Evolutionary conservation across 257 asterid species (phyloP).

Genomic region (Fraxinus americana): DNA sequence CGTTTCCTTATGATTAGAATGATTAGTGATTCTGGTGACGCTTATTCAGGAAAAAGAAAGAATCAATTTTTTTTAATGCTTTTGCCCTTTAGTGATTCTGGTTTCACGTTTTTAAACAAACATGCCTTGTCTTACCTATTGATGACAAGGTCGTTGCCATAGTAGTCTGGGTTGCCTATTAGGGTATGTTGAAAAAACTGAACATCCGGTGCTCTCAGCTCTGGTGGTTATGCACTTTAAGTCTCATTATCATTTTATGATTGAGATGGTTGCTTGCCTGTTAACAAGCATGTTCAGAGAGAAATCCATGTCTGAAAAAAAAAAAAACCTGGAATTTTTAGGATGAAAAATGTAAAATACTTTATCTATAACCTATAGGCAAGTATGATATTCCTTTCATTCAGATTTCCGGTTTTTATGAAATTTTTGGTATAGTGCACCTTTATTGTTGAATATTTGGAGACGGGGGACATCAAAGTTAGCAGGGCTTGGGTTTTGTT

Average conservation of each 20-base stretch:
- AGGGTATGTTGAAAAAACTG: no score
- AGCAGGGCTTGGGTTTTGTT: no score
- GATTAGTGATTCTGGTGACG: not conserved
- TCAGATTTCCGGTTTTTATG: not conserved
- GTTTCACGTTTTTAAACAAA: not conserved
- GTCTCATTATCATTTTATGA: not conserved
- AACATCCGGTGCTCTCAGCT: no score
- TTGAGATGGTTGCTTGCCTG: not conserved
- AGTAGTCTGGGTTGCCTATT: not conserved
- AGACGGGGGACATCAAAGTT: not conserved
- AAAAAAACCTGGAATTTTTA: no score
- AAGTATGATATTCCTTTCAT: no score
- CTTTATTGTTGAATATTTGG: not conserved
- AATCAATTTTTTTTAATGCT: no score
- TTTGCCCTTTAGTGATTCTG: not conserved
- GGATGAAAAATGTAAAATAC: no score
- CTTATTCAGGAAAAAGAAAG: no score
- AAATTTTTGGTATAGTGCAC: not conserved
- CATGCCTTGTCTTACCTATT: not conserved
- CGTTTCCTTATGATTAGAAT: not conserved
- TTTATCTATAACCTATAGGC: not conserved
- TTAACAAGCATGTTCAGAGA: not conserved
- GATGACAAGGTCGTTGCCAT: not conserved
- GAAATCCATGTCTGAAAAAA: not conserved
- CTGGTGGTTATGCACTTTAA: no score